phyloP scores from a whole-genome alignment of 805 yeast species.

The Candida schatavii region DNA sequence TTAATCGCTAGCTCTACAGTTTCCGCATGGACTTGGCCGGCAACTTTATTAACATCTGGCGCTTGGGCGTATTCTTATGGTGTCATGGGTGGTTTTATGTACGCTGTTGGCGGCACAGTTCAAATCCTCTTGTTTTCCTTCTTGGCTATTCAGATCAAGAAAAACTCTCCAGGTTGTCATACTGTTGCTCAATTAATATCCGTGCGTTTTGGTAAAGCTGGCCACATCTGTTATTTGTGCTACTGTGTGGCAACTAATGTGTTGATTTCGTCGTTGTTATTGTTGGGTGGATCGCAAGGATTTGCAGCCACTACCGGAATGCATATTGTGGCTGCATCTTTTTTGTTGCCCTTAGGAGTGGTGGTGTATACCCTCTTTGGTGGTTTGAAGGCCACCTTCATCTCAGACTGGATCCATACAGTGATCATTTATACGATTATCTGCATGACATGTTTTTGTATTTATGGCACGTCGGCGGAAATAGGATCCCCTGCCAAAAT shows the following conservation, averaged over 20 bases:
- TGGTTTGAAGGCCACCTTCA: constrained; percentile 78
- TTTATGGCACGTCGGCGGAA: constrained; percentile 32
- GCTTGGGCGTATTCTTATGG: constrained; percentile 43
- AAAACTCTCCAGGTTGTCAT: constrained; percentile 41
- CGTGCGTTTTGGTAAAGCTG: constrained; percentile 11
- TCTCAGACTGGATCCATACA: constrained; percentile 73
- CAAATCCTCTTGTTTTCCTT: constrained; percentile 18
- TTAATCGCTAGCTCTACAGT: constrained; percentile 42
- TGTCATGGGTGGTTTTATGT: constrained; percentile 37
- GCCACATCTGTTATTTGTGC: constrained; percentile 12
- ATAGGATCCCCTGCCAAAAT: constrained; percentile 45
- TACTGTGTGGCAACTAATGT: constrained; percentile 13
- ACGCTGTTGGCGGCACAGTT: constrained; percentile 29
- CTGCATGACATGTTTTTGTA: constrained; percentile 28
- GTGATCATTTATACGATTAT: constrained; percentile 42
- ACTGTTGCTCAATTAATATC: constrained; percentile 17
- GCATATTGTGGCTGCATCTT: constrained; percentile 43
- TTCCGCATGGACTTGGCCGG: constrained; percentile 48
- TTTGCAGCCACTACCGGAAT: constrained; percentile 41
- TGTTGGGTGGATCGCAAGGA: constrained; percentile 45
- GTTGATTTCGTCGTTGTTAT: constrained; percentile 18
- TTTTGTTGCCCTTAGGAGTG: constrained; percentile 56
- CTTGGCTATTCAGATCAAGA: constrained; percentile 19
- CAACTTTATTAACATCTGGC: constrained; percentile 28
- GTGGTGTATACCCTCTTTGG: constrained; percentile 74